Percentiles rank a stretch among this genome's conserved stretches.
phyloP scores from a whole-genome alignment of 345 rosid species.

The Garcia nutans region DNA sequence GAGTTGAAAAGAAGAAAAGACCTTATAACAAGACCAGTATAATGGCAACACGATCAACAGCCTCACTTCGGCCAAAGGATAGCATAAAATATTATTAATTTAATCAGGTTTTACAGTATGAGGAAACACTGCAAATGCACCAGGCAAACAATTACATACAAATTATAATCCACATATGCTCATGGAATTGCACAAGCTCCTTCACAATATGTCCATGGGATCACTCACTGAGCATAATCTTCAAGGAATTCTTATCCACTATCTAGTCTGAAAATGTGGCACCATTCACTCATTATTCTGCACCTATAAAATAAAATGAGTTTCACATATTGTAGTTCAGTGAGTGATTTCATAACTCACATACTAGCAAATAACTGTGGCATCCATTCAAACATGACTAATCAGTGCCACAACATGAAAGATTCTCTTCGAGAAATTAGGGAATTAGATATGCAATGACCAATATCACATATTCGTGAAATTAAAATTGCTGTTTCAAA shows the following conservation, averaged over 20 bases:
- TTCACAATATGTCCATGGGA: background rate
- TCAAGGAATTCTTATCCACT: background rate
- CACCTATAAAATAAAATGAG: constrained; percentile 10
- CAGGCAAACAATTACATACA: constrained; percentile 2
- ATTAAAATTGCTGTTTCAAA: background rate
- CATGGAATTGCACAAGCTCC: background rate
- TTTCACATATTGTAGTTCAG: background rate
- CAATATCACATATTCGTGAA: background rate
- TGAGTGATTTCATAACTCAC: background rate
- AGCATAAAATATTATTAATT: background rate
- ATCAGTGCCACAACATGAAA: background rate
- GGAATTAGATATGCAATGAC: background rate
- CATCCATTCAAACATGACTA: background rate
- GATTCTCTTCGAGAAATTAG: background rate
- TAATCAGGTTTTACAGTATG: constrained; percentile 10
- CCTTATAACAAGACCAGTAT: background rate
- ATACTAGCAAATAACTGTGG: background rate
- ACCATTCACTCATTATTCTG: constrained; percentile 51
- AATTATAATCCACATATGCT: background rate
- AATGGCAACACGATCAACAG: background rate
- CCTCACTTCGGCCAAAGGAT: background rate
- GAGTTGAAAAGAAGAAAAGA: background rate
- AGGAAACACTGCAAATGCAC: constrained; percentile 7
- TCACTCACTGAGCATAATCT: background rate
- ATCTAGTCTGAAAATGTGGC: constrained; percentile 9